phyloP scores from a whole-genome alignment of 345 rosid genomes.

The Dipteronia sinensis region DNA sequence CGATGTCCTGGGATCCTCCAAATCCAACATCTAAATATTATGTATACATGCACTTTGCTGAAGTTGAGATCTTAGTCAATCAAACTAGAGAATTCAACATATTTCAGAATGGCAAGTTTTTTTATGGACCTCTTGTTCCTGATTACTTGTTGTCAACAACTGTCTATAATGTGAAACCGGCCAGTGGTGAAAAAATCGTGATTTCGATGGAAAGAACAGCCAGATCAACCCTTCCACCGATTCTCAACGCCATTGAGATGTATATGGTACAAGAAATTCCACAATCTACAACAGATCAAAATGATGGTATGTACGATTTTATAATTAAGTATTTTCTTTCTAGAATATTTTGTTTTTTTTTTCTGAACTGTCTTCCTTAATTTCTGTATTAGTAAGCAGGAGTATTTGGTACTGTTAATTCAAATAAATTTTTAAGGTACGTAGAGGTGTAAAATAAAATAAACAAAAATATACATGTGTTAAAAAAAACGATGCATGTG shows the following conservation, averaged over 20 bases:
- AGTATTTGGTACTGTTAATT: no score
- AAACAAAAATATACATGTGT: no score
- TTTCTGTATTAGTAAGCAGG: no score
- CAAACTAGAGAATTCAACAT: conserved; percentile 35
- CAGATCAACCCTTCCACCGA: conserved; percentile 41
- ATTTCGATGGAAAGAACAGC: conserved; percentile 1
- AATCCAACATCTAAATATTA: conserved; percentile 14
- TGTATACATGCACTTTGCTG: conserved; percentile 42
- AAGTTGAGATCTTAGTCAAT: conserved; percentile 35
- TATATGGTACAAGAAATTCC: conserved; percentile 27
- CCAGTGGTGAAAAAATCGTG: conserved; percentile 22
- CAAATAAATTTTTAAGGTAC: no score
- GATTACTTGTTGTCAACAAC: conserved; percentile 29
- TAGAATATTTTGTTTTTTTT: no score
- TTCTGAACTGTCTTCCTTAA: no score
- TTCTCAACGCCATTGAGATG: conserved; percentile 59
- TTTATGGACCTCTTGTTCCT: conserved; percentile 36
- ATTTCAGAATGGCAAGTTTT: conserved; percentile 7
- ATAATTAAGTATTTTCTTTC: no score
- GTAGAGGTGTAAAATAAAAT: no score
- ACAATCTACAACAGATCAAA: conserved; percentile 30
- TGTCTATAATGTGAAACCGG: conserved; percentile 1
- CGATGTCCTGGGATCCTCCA: background rate
- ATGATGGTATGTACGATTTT: conserved; percentile 38
- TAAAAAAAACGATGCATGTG: no score